Conservation (phyloP, 129 eudicot species). For the Flaveria ramosissima region DNA sequence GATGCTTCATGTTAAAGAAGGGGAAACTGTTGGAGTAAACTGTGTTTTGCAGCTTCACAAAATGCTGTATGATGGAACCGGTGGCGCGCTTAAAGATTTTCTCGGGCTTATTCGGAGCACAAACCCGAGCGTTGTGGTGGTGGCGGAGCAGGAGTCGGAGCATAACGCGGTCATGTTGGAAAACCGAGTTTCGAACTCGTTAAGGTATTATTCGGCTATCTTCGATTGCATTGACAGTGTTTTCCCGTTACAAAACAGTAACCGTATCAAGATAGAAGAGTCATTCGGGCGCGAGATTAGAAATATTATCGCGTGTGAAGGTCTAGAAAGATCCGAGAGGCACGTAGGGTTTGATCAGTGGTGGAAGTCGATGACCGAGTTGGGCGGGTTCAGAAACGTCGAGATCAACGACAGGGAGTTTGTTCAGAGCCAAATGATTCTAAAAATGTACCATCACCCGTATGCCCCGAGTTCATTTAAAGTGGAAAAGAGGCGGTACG, state of each 20-base stretch:
- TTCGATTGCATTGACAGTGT: constrained; percentile 67
- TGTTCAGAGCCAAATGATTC: constrained; percentile 73
- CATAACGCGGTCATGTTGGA: constrained; percentile 62
- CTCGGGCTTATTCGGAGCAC: constrained; percentile 85
- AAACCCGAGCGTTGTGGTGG: constrained; percentile 55
- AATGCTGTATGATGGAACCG: constrained; percentile 61
- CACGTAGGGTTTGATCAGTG: constrained; percentile 67
- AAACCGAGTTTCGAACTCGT: constrained; percentile 56
- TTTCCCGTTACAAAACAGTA: constrained; percentile 56
- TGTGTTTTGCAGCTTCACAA: constrained; percentile 85
- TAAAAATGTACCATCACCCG: constrained; percentile 64
- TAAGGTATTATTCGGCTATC: constrained; percentile 79
- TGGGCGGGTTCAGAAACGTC: constrained; percentile 58
- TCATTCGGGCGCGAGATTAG: constrained; percentile 76
- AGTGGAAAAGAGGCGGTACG: constrained; percentile 51
- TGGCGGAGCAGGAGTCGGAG: constrained; percentile 92
- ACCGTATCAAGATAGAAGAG: constrained; percentile 75
- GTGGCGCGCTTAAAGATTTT: constrained; percentile 60
- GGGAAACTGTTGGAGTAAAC: constrained; percentile 74
- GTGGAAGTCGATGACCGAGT: constrained; percentile 60
- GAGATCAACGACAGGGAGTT: constrained; percentile 66
- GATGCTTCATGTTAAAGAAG: constrained; percentile 98
- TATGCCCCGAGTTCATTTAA: constrained; percentile 31
- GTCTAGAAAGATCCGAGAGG: constrained; percentile 78
- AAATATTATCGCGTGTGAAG: constrained; percentile 88